Evolutionary conservation across 345 rosid genomes (phyloP), one percentile per base, ranked within the genome.

Genomic region (Gossypium sturtianum): DNA sequence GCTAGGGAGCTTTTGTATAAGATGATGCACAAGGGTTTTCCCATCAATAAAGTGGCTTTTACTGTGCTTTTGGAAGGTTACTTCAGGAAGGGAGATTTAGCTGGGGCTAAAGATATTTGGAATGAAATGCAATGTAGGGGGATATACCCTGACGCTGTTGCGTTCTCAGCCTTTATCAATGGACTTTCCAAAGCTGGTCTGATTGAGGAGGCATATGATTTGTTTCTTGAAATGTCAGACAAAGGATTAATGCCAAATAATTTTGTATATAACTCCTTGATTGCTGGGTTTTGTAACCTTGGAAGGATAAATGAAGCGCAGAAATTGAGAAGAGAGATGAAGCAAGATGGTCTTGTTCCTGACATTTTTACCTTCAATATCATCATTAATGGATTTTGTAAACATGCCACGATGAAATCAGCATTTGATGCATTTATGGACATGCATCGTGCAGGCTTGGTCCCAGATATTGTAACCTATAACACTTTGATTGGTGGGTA

Each of bases 31-130:
- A 82, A 81, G 79, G 87, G 87, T 23, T 81, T 85, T 62, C 87
- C 84, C 23, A 69, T 86, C 61, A 85, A 82, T 71, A 85, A 77
- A 79, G 81, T 79, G 66, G 86, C 92, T 75, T 89, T 83, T 75
- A 91, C 97, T 2, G 77, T 88, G 65, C 83, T 91, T 63, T 74
- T 91, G 82, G 93, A 89, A 82, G 91, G 90, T 51, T 89, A 81
- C 73, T 84, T 88, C 56, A 84, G 84, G 80, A 76, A 20, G 8
- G 87, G 91, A 67, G 88, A 88, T 78, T 48, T 78, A 15, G 71
- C 17, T 13, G 89, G 87, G 66, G 97, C 93, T 82, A 77, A 75
- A 73, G 74, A 41, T 75, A 78, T 89, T 67, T 91, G 97, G 97
- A 54, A 79, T 53, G 90, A 88, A 82, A 88, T 91, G 93, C 76